Percentiles rank a stretch among this genome's conserved stretches.
Conservation (phyloP, 1,284 basidiomycete species). For the Irpex rosettiformis region DNA sequence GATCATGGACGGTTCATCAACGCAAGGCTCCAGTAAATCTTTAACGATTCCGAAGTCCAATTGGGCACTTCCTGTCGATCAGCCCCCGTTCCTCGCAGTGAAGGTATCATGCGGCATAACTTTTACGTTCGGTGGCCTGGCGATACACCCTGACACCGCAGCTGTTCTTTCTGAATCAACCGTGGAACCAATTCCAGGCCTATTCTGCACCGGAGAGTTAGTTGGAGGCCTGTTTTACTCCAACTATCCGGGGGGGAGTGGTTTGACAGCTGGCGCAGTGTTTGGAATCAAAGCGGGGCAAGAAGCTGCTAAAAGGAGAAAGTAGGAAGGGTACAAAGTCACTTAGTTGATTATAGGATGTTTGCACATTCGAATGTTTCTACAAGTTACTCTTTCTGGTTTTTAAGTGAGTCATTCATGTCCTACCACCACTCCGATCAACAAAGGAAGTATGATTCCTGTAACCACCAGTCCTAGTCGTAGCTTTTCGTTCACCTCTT, state of each 20-base stretch:
- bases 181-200: conserved; percentile 42
- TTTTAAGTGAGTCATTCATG: conserved; percentile 29
- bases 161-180: conserved; percentile 43
- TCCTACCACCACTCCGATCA: conserved; percentile 45
- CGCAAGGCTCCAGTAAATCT: conserved; percentile 32
- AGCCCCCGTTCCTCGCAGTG: conserved; percentile 57
- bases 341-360: not conserved
- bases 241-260: conserved; percentile 69
- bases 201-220: conserved; percentile 67
- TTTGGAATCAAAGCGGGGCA: conserved; percentile 60
- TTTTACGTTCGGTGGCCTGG: conserved; percentile 68
- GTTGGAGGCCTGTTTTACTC: conserved; percentile 58
- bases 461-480: conserved; percentile 53
- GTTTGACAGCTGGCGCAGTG: conserved; percentile 62
- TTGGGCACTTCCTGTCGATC: conserved; percentile 55
- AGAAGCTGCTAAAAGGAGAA: conserved; percentile 33
- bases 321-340: not conserved
- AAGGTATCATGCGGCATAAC: conserved; percentile 67
- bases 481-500: conserved; percentile 43
- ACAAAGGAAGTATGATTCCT: conserved; percentile 72
- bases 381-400: not conserved
- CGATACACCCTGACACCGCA: conserved; percentile 51
- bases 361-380: too few relatives aligned
- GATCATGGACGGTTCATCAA: conserved; percentile 58
- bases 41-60: conserved; percentile 45